A percentile compares a stretch with the other conserved stretches of the same genome.
phyloP scores from a whole-genome alignment of 2,329 filamentous ascomycete species.

The Tolypocladium ovalisporum region DNA sequence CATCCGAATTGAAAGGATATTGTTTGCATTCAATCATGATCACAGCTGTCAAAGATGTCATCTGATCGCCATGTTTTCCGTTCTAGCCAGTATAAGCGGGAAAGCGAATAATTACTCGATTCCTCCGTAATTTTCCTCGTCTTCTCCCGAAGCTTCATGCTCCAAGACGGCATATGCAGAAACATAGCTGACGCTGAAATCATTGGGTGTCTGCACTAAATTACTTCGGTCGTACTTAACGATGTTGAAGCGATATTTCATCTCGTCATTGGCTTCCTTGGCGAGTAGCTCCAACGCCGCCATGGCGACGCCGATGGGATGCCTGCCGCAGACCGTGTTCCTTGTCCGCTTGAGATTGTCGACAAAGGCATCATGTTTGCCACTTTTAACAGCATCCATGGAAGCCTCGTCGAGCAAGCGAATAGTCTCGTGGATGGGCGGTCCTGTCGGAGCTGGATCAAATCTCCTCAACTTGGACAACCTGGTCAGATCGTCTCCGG shows the following conservation, averaged over 20 bases:
- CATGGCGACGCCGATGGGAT: conserved; percentile 91
- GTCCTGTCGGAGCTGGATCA: conserved; percentile 23
- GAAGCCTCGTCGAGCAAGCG: conserved; percentile 66
- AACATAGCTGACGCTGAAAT: conserved; percentile 91
- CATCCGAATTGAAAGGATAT: neutral
- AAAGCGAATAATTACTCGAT: too few relatives aligned
- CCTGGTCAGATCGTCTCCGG: conserved; percentile 24
- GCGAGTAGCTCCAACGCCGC: conserved; percentile 64
- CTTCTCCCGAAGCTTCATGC: neutral
- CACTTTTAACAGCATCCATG: conserved; percentile 76
- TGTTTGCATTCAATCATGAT: neutral
- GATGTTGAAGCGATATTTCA: conserved; percentile 59
- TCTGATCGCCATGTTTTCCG: neutral
- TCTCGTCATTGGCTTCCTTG: conserved; percentile 23
- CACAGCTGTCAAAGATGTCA: neutral
- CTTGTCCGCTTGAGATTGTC: conserved; percentile 58
- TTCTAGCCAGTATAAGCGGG: too few relatives aligned
- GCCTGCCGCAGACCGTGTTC: conserved; percentile 90
- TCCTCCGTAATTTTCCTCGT: neutral
- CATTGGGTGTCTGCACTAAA: conserved; percentile 52
- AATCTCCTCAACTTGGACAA: conserved; percentile 25
- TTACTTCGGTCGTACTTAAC: conserved; percentile 81
- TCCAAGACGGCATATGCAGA: conserved; percentile 76
- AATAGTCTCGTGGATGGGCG: conserved; percentile 75
- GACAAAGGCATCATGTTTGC: conserved; percentile 60